Base-by-base conservation (phyloP, 208 protist species). In the Acanthamoeba royreba region DNA sequence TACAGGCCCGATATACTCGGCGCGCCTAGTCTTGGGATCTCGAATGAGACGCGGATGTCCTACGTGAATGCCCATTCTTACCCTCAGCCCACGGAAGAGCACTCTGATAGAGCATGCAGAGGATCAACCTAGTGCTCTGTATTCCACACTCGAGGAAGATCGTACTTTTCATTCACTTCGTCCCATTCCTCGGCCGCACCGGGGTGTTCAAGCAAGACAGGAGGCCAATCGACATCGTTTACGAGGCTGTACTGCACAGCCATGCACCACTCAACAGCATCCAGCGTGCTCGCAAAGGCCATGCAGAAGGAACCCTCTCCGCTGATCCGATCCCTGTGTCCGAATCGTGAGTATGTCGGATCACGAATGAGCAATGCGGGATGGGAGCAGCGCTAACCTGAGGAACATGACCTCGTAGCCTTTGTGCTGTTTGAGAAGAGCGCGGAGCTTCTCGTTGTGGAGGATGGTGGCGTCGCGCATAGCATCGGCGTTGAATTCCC, bases 261-360 rank as follows among this genome's bases (percentile, higher is more conserved):
- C 53, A 79, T 49, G 43, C 86, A 92, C 52, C 52, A 92, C 31
- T 55, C 43, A 13, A 77, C 86, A 13, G 86, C 86, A 31, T 69
- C 86, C n/a, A 72, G 5, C 42, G 58, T 38, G 61, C 35, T 79
- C 1, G 11, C 28, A 42, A 92, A 92, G 3, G 86, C 86, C 86
- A 92, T 55, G 40, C 52, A 79, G 28, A 92, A 92, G 28, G 86
- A 90, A 22, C 83, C 83, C 83, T 90, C 83, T 2, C 83, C 83
- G 25, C 83, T 46, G 49, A 33, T 66, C 11, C 74, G 19, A 31
- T 85, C 43, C 40, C 43, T 19, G 4, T 46, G 66, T 11, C 0
- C 40, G 66, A 8, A 17, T 45, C 13, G 28, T 17, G 25, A 40
- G 66, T 40, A 40, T 55, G 55, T 3, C 43, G 17, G 7, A 86